These are phyloP conservation scores for Penicillium daleae DNA, from an alignment of 495 filamentous ascomycete species.

Conservation along the genomic window DNA sequence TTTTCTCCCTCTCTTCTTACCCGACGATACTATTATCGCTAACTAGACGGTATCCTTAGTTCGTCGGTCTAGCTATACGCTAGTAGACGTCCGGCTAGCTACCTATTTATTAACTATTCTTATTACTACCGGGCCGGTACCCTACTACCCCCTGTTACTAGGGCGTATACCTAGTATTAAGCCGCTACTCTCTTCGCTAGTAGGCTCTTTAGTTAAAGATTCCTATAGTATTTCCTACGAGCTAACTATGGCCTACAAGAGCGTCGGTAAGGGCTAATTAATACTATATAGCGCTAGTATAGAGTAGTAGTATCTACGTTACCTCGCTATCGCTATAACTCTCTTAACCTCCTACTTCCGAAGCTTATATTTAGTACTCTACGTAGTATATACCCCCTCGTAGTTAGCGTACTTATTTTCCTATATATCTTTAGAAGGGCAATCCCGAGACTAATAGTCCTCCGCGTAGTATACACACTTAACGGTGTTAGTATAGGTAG, in stretches of 20 bases:
- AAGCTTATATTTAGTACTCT: neutral
- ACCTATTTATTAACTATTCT: too few relatives aligned
- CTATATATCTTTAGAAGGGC: too few relatives aligned
- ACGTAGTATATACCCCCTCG: constrained; percentile 3
- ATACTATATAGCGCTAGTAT: neutral
- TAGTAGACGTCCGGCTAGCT: too few relatives aligned
- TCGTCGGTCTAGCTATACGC: too few relatives aligned
- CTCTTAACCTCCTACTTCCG: neutral
- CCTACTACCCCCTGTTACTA: neutral
- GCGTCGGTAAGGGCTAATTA: neutral
- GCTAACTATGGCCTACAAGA: neutral
- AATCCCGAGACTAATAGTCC: neutral
- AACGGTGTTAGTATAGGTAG: neutral
- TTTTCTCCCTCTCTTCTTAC: neutral
- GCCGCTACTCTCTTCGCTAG: neutral
- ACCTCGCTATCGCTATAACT: neutral
- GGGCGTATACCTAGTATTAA: neutral
- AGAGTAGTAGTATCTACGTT: neutral
- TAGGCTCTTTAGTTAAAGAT: neutral
- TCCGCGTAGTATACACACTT: constrained; percentile 4
- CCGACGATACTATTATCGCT: neutral
- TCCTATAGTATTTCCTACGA: neutral
- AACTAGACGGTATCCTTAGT: neutral
- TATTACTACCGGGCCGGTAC: neutral
- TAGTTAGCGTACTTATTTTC: constrained; percentile 11